These are phyloP conservation scores for Laguncularia racemosa DNA, from an alignment of 345 rosid genomes.

Conservation along the genomic window DNA sequence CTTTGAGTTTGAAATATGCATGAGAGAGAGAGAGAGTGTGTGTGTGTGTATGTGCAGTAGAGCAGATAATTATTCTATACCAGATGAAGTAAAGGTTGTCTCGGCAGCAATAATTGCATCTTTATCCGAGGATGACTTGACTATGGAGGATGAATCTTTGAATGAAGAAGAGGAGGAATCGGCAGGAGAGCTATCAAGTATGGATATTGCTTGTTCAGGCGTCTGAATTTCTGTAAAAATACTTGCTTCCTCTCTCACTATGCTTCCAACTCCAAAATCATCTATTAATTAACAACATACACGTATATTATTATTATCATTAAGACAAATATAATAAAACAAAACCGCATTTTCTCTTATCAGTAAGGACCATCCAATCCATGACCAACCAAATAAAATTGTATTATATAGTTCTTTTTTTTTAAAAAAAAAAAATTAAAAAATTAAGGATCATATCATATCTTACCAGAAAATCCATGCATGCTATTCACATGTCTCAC, in stretches of 20 bases:
- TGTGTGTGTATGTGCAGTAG: too few relatives aligned
- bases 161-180: constrained; percentile 34
- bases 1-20: too few relatives aligned
- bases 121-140: constrained; percentile 16
- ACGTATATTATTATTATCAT: too few relatives aligned
- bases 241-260: constrained; percentile 32
- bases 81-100: constrained; percentile 13
- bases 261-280: constrained; percentile 14
- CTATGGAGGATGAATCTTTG: constrained; percentile 23
- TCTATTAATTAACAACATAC: constrained; percentile 2
- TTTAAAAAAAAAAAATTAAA: too few relatives aligned
- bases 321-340: too few relatives aligned
- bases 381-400: too few relatives aligned
- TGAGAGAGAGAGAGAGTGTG: too few relatives aligned
- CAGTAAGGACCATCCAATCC: too few relatives aligned
- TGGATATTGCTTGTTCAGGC: constrained; percentile 21
- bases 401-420: too few relatives aligned
- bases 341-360: too few relatives aligned
- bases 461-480: constrained; percentile 35
- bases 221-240: constrained; percentile 34
- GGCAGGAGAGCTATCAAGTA: constrained; percentile 13
- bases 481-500: constrained; percentile 24
- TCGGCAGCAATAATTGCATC: constrained; percentile 11
- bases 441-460: too few relatives aligned
- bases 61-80: constrained; percentile 7